phyloP scores from a whole-genome alignment of 2,329 filamentous ascomycete species.

The Paecilomyces sp. region DNA sequence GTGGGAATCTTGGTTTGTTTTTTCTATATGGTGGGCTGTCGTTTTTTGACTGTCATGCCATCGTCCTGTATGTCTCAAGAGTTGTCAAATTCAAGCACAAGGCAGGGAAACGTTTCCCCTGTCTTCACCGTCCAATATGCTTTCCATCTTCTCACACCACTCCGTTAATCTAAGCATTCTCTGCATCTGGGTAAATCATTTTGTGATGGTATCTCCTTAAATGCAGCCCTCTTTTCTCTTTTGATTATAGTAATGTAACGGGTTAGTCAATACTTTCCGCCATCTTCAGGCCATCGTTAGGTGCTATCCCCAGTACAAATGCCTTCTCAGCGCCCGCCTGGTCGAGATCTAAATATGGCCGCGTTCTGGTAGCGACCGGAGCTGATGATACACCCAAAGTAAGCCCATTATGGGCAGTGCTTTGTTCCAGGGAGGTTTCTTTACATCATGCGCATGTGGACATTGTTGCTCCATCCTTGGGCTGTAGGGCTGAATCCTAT shows the following conservation, averaged over 20 bases:
- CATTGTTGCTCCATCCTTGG: not conserved
- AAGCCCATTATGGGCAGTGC: not conserved
- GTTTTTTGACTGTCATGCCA: not conserved
- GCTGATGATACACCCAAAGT: not conserved
- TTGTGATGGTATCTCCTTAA: too few relatives aligned
- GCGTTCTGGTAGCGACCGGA: not conserved
- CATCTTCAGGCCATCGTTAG: not conserved
- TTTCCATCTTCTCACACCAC: not conserved
- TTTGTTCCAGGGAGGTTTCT: not conserved
- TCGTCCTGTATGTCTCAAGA: not conserved
- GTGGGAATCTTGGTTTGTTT: not conserved
- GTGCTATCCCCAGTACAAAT: not conserved
- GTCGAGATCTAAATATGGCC: not conserved
- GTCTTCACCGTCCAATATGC: not conserved
- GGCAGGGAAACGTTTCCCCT: not conserved
- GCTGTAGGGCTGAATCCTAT: not conserved
- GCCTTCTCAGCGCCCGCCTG: not conserved
- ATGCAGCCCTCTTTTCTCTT: too few relatives aligned
- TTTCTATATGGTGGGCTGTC: not conserved
- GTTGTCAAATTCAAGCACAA: not conserved
- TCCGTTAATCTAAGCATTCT: too few relatives aligned
- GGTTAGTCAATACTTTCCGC: too few relatives aligned
- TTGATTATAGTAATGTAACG: too few relatives aligned
- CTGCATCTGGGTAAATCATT: too few relatives aligned
- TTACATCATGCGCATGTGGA: not conserved